These are phyloP conservation scores for Rubia balearica DNA, from an alignment of 305 asterid species.

Conservation along the genomic window DNA sequence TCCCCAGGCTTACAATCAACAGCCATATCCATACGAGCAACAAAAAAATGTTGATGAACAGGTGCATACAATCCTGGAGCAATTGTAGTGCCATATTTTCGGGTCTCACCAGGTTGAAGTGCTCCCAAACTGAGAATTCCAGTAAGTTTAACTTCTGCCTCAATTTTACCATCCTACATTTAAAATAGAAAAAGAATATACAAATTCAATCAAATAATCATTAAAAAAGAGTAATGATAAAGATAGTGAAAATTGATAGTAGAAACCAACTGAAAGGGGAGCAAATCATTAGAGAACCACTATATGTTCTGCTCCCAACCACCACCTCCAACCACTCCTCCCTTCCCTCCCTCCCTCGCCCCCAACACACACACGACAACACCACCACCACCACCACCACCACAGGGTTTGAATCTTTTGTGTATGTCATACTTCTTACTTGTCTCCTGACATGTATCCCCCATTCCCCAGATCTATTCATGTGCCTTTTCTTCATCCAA, in stretches of 20 bases:
- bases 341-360: no score
- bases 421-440: no score
- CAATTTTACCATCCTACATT: slow-evolving; percentile 93
- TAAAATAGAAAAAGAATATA: not conserved
- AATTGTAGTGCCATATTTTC: slow-evolving; percentile 90
- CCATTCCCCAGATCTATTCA: no score
- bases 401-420: no score
- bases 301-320: not conserved
- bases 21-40: slow-evolving; percentile 97
- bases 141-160: slow-evolving; percentile 94
- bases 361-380: no score
- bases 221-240: not conserved
- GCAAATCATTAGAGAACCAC: not conserved
- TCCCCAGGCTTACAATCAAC: slow-evolving; percentile 95
- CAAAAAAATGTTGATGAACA: slow-evolving; percentile 95
- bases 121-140: slow-evolving; percentile 97
- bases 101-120: slow-evolving; percentile 77
- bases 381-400: no score
- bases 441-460: no score
- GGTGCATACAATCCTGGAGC: slow-evolving; percentile 97
- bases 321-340: not conserved
- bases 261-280: not conserved
- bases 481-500: no score
- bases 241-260: no score
- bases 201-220: not conserved